Conservation (phyloP, 2,329 filamentous ascomycete genomes). For the Pseudogymnoascus sp. region DNA sequence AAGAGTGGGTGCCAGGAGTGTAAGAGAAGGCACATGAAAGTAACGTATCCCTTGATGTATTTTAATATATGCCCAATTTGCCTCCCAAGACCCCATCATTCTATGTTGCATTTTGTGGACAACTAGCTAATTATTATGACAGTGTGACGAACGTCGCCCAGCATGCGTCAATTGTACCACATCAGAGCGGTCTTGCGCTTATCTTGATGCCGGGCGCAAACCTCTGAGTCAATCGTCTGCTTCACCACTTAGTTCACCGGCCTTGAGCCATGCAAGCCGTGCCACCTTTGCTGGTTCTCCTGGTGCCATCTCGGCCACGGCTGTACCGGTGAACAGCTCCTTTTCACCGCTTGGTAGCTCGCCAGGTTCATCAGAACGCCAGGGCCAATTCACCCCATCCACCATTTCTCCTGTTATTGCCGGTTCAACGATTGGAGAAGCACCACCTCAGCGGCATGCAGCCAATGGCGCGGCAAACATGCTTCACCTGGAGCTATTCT, state of each 20-base stretch:
- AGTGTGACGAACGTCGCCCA: conserved; percentile 30
- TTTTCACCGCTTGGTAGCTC: neutral
- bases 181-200: conserved; percentile 16
- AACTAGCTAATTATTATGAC: neutral
- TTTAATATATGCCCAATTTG: neutral
- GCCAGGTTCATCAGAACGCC: neutral
- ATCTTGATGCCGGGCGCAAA: conserved; percentile 6
- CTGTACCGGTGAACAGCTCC: neutral
- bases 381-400: neutral
- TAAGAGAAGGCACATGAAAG: conserved; percentile 33
- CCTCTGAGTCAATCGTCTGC: neutral
- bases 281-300: neutral
- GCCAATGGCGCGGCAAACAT: conserved; percentile 19
- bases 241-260: neutral
- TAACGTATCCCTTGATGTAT: conserved; percentile 14
- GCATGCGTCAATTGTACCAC: conserved; percentile 28
- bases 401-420: neutral
- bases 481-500: conserved; percentile 36
- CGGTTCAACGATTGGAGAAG: neutral
- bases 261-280: neutral
- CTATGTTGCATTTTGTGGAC: neutral
- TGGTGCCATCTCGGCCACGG: neutral
- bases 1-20: conserved; percentile 31
- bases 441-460: neutral
- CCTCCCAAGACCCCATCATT: neutral